Conservation (phyloP, 345 rosid genomes). For the Eucalyptus regnans region DNA sequence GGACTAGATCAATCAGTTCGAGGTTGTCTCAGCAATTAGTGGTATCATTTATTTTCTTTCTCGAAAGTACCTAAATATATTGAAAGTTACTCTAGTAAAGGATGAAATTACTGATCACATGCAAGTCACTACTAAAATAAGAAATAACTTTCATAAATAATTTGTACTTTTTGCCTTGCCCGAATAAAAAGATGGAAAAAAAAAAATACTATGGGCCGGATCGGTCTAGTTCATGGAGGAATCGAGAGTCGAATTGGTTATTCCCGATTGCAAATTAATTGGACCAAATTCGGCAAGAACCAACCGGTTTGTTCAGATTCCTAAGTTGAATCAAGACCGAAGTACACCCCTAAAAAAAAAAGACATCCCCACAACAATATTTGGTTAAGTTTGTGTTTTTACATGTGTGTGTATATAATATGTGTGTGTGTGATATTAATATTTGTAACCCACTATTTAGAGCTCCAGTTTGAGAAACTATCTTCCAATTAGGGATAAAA, state of each 20-base stretch:
- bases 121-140: background rate
- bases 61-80: background rate
- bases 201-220: background rate
- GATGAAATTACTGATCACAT: background rate
- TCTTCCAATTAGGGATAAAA: background rate
- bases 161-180: background rate
- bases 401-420: too few species aligned
- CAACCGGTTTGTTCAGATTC: fast-evolving
- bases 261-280: background rate
- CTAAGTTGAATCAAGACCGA: fast-evolving
- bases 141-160: background rate
- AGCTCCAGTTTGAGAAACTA: background rate
- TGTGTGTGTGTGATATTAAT: background rate
- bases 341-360: background rate
- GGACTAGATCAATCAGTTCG: fast-evolving
- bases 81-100: background rate
- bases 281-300: background rate
- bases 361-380: background rate
- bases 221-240: background rate
- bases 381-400: background rate
- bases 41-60: background rate
- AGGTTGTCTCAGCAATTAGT: background rate
- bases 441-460: background rate
- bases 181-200: too few species aligned
- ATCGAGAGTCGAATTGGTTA: too few species aligned